Conservation (phyloP, 805 yeast species). For the Wickerhamiella azymoides region DNA sequence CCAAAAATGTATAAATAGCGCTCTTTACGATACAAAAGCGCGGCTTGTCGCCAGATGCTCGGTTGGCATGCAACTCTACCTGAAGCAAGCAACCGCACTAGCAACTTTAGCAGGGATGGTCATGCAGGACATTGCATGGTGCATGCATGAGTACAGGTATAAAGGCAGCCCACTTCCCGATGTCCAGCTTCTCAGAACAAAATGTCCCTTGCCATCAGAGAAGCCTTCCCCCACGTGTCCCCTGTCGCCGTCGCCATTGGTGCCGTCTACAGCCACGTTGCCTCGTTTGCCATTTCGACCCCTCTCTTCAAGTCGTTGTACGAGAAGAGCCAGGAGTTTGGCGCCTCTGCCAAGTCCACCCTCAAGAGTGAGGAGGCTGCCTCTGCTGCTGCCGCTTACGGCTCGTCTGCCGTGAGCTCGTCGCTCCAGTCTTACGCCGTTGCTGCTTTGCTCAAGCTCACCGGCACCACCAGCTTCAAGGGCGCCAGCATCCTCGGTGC, state of each 20-base stretch:
- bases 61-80: neutral
- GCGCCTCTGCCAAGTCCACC: slow-evolving; percentile 24
- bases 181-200: no score
- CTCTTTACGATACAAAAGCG: neutral
- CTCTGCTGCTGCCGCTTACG: slow-evolving; percentile 25
- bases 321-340: slow-evolving; percentile 23
- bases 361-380: slow-evolving; percentile 27
- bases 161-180: neutral
- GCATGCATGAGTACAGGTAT: slow-evolving; percentile 4
- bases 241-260: slow-evolving; percentile 28
- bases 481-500: slow-evolving; percentile 29
- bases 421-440: slow-evolving; percentile 31
- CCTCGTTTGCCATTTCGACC: slow-evolving; percentile 24
- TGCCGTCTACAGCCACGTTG: slow-evolving; percentile 27
- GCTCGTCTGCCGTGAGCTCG: slow-evolving; percentile 25
- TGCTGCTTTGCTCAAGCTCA: slow-evolving; percentile 27
- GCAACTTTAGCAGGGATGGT: neutral
- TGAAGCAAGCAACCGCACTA: neutral
- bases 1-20: no score
- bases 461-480: slow-evolving; percentile 27
- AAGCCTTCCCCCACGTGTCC: slow-evolving; percentile 18
- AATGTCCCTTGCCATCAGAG: slow-evolving; percentile 17
- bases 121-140: slow-evolving; percentile 2
- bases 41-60: neutral
- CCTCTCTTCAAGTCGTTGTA: slow-evolving; percentile 30